A percentile compares a stretch with the other conserved stretches of the same genome.
Conservation (phyloP, 306 rosid species). For the Pterocarpus macrocarpus region DNA sequence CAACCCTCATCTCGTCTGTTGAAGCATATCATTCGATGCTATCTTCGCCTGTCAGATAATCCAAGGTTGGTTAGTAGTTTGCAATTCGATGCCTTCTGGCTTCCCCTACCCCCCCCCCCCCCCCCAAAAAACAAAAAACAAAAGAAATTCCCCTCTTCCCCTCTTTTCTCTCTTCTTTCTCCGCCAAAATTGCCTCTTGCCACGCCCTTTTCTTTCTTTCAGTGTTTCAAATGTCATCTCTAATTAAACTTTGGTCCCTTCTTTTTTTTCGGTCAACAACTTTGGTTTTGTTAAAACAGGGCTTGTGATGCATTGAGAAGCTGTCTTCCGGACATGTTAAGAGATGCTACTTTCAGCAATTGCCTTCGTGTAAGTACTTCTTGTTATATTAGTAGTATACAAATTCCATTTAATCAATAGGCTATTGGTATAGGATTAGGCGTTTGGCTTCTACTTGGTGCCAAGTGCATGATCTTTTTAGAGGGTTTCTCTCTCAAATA, state of each 20-base stretch:
- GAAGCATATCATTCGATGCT: slow-evolving; percentile 92
- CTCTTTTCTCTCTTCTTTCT: neutral
- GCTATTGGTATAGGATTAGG: too few relatives aligned
- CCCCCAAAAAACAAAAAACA: neutral
- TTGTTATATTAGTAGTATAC: neutral
- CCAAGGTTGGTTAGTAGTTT: slow-evolving; percentile 67
- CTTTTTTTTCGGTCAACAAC: neutral
- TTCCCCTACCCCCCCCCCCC: neutral
- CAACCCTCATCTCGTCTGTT: slow-evolving; percentile 90
- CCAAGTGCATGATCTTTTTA: too few relatives aligned
- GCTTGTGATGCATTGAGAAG: slow-evolving; percentile 95
- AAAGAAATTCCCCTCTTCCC: neutral
- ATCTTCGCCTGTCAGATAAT: slow-evolving; percentile 92
- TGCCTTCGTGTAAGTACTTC: slow-evolving; percentile 80
- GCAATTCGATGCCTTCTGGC: slow-evolving; percentile 1
- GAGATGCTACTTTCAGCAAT: slow-evolving; percentile 89
- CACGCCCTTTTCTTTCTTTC: neutral
- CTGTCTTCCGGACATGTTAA: slow-evolving; percentile 90
- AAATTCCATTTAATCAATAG: neutral
- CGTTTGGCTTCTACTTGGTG: too few relatives aligned
- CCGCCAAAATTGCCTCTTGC: neutral
- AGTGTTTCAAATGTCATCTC: neutral
- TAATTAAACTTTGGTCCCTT: slow-evolving; percentile 8
- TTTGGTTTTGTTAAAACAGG: slow-evolving; percentile 58
- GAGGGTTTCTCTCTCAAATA: too few relatives aligned